Percentiles rank a stretch among this genome's conserved stretches.
These are phyloP conservation scores for Spathaspora gorwiae DNA, from an alignment of 805 yeast species.

Conservation along the genomic window DNA sequence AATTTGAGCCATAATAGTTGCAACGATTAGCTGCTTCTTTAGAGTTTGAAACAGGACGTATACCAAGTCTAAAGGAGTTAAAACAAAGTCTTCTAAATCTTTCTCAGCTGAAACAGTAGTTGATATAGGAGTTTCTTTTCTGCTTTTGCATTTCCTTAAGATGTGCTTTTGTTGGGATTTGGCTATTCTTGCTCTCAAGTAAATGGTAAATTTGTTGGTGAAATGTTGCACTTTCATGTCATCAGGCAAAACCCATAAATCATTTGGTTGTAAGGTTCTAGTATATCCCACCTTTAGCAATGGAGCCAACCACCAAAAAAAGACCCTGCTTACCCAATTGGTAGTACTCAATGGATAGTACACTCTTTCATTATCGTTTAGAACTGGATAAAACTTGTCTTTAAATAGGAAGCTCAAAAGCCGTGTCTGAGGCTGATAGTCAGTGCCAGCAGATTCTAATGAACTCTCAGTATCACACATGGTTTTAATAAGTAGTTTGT, in stretches of 20 bases:
- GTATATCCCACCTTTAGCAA: conserved; percentile 59
- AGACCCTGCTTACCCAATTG: conserved; percentile 35
- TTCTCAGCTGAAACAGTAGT: conserved; percentile 13
- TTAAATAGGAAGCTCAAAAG: conserved; percentile 44
- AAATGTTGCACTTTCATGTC: conserved; percentile 25
- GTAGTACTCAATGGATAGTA: conserved; percentile 35
- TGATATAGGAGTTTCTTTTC: conserved; percentile 15
- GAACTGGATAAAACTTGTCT: conserved; percentile 45
- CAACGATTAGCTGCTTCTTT: conserved; percentile 13
- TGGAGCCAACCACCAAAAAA: conserved; percentile 65
- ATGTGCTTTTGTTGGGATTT: conserved; percentile 11
- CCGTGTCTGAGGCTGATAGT: conserved; percentile 34
- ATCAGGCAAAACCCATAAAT: conserved; percentile 38
- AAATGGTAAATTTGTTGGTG: conserved; percentile 10
- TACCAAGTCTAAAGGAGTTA: conserved; percentile 14
- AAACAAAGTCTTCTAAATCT: conserved; percentile 23
- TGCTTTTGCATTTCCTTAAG: conserved; percentile 16
- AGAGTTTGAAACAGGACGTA: conserved; percentile 21
- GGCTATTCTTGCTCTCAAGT: conserved; percentile 1
- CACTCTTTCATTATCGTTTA: conserved; percentile 44
- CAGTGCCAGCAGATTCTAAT: conserved; percentile 3
- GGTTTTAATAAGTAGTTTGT: background rate
- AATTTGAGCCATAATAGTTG: background rate
- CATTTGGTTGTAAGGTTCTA: conserved; percentile 58
- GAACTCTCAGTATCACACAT: conserved; percentile 4